Evolutionary conservation across 1,139 yeast species (phyloP).

Genomic region (Kodamaea ohmeri): DNA sequence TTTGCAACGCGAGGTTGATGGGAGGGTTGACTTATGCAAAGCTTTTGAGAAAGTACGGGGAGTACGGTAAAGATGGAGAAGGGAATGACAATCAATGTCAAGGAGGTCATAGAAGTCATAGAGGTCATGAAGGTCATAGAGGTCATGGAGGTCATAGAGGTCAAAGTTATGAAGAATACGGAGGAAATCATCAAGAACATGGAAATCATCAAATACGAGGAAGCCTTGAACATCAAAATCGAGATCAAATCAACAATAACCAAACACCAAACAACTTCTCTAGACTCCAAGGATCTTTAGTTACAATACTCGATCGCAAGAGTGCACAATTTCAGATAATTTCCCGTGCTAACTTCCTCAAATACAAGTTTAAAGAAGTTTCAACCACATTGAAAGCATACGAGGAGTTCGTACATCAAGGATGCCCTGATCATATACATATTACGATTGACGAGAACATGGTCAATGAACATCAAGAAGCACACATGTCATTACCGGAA

Average conservation of each 20-base stretch:
- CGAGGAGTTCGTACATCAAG: constrained; percentile 3
- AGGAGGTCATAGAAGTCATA: no score
- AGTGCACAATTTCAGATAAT: constrained; percentile 11
- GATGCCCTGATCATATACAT: constrained; percentile 1
- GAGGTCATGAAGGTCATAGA: no score
- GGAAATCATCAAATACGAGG: no score
- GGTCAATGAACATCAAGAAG: constrained; percentile 7
- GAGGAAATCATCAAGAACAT: no score
- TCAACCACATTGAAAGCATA: constrained; percentile 10
- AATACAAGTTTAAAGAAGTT: constrained; percentile 17
- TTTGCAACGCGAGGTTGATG: constrained; percentile 7
- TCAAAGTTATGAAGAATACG: no score
- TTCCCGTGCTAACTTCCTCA: constrained; percentile 14
- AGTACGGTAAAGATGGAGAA: neutral
- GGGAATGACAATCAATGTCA: no score
- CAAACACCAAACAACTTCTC: no score
- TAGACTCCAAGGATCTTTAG: no score
- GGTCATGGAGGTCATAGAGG: no score
- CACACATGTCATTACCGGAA: constrained; percentile 10
- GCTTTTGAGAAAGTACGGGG: neutral
- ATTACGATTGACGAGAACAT: constrained; percentile 1
- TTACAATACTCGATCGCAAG: constrained; percentile 10
- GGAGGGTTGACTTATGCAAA: constrained; percentile 2
- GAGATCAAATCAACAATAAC: no score
- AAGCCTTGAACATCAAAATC: no score